Conservation (phyloP, 306 rosid genomes). For the Vachellia collinsii region DNA sequence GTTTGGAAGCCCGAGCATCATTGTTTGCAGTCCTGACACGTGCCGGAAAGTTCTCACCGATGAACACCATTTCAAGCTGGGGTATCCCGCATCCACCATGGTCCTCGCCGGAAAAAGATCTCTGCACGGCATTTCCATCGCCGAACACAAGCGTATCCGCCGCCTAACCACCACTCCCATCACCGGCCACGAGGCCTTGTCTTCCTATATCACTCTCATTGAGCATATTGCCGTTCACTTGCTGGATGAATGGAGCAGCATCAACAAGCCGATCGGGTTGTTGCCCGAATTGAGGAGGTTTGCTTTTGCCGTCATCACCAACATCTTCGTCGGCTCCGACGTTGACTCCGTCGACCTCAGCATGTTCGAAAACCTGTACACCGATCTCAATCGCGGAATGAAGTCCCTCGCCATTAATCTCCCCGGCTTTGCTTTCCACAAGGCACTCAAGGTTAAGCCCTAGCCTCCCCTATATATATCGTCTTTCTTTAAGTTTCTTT, state of each 20-base stretch:
- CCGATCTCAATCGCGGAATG: constrained; percentile 54
- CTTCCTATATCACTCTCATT: constrained; percentile 47
- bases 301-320: constrained; percentile 57
- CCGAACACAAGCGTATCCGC: constrained; percentile 69
- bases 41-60: constrained; percentile 45
- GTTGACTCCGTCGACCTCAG: constrained; percentile 34
- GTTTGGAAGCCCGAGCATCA: constrained; percentile 49
- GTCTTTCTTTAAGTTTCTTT: neutral
- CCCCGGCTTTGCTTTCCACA: constrained; percentile 71
- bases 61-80: constrained; percentile 41
- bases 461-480: too few species aligned
- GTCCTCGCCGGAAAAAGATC: constrained; percentile 48
- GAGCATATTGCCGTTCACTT: constrained; percentile 34
- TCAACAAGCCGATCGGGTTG: constrained; percentile 47
- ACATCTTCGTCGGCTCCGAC: constrained; percentile 60
- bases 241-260: constrained; percentile 43
- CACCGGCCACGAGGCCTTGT: constrained; percentile 60
- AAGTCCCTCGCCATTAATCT: constrained; percentile 63
- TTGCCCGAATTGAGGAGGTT: constrained; percentile 64
- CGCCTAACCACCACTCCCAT: constrained; percentile 65
- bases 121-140: constrained; percentile 45
- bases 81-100: constrained; percentile 49
- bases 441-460: constrained; percentile 63
- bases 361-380: constrained; percentile 50
- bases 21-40: constrained; percentile 50